Conservation (phyloP, 2,329 filamentous ascomycete species). For the Stromatinia cepivora region DNA sequence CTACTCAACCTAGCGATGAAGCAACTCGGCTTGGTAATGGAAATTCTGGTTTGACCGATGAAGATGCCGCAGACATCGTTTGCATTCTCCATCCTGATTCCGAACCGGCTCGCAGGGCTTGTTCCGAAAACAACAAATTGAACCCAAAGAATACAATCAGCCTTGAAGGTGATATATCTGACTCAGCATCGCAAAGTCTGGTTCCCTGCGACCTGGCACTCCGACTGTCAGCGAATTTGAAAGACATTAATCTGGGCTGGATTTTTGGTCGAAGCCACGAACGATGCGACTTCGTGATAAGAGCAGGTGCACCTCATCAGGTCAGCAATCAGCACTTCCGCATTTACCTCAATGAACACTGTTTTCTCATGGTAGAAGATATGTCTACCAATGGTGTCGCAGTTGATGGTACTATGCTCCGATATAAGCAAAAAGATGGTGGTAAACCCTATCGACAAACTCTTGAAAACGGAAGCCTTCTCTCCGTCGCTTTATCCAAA, state of each 20-base stretch:
- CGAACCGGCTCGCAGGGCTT: slow-evolving; percentile 68
- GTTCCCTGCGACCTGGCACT: slow-evolving; percentile 67
- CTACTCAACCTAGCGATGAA: slow-evolving; percentile 79
- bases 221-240: slow-evolving; percentile 72
- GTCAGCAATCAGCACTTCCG: slow-evolving; percentile 96
- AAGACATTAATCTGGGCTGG: slow-evolving; percentile 71
- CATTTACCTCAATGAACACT: slow-evolving; percentile 85
- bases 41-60: slow-evolving; percentile 78
- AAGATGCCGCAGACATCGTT: slow-evolving; percentile 84
- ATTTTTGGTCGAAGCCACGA: slow-evolving; percentile 76
- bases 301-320: slow-evolving; percentile 65
- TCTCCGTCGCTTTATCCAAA: slow-evolving; percentile 39
- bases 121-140: slow-evolving; percentile 49
- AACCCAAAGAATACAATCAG: slow-evolving; percentile 62
- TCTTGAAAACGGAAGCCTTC: slow-evolving; percentile 39
- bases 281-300: slow-evolving; percentile 71
- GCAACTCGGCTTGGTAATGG: slow-evolving; percentile 76
- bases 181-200: slow-evolving; percentile 31
- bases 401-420: slow-evolving; percentile 72
- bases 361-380: slow-evolving; percentile 88
- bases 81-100: slow-evolving; percentile 84
- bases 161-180: slow-evolving; percentile 45
- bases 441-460: slow-evolving; percentile 42
- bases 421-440: slow-evolving; percentile 50
- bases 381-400: slow-evolving; percentile 94